Evolutionary conservation across 345 rosid genomes (phyloP).

Genomic region (Syzygium aqueum): DNA sequence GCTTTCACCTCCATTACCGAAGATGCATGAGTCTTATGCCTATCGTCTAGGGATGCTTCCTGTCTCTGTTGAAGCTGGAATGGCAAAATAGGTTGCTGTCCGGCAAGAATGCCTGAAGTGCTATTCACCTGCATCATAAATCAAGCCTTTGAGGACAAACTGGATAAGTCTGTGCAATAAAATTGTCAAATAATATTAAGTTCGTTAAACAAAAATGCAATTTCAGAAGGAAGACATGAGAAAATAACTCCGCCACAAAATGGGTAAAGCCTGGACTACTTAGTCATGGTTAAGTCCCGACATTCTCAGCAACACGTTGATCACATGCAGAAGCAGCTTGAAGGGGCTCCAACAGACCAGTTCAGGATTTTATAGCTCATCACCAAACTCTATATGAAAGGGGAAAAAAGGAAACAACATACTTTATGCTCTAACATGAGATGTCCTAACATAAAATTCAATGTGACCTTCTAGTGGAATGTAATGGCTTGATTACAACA

Average conservation of each 20-base stretch:
- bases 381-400: background rate
- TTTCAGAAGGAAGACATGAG: background rate
- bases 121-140: constrained; percentile 37
- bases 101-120: constrained; percentile 23
- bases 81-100: constrained; percentile 40
- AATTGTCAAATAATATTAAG: background rate
- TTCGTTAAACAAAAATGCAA: background rate
- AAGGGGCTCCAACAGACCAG: background rate
- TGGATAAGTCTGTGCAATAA: background rate
- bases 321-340: background rate
- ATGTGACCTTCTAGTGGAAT: background rate
- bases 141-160: background rate
- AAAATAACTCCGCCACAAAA: background rate
- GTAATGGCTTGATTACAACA: background rate
- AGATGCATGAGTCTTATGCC: constrained; percentile 24
- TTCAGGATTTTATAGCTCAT: background rate
- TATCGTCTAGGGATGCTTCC: constrained; percentile 57
- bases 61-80: constrained; percentile 46
- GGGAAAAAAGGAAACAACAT: background rate
- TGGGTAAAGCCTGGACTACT: background rate
- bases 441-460: background rate
- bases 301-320: background rate
- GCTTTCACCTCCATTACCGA: constrained; percentile 36
- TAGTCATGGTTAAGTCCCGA: background rate
- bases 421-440: background rate